phyloP scores from a whole-genome alignment of 139 green algal genomes.

The Raphidocelis subcapitata region DNA sequence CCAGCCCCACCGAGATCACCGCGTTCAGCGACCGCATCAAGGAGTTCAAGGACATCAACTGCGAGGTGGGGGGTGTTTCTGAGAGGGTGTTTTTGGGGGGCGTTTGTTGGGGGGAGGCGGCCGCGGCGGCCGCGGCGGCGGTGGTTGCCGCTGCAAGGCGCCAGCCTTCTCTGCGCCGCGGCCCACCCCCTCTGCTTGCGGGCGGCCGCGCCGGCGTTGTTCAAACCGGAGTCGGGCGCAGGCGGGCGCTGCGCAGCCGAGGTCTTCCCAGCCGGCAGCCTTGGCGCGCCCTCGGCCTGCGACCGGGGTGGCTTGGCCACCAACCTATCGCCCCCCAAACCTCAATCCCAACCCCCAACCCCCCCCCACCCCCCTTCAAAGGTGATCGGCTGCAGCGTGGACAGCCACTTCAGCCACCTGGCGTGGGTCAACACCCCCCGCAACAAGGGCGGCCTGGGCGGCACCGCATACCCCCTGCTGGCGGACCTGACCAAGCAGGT shows the following conservation, averaged over 20 bases:
- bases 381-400: conserved; percentile 84
- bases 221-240: too few species aligned
- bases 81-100: background rate
- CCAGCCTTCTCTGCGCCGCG: too few species aligned
- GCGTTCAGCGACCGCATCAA: conserved; percentile 92
- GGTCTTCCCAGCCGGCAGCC: too few species aligned
- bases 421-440: conserved; percentile 95
- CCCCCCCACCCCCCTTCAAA: conserved; percentile 17
- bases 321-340: background rate
- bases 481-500: conserved; percentile 93
- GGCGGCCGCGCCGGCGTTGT: too few species aligned
- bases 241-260: too few species aligned
- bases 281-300: too few species aligned
- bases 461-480: conserved; percentile 95
- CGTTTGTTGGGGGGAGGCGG: too few species aligned
- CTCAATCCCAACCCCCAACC: too few species aligned
- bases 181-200: too few species aligned
- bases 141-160: too few species aligned
- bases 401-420: conserved; percentile 97
- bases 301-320: background rate
- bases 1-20: conserved; percentile 93
- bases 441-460: conserved; percentile 90
- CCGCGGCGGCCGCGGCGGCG: too few species aligned
- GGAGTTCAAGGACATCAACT: conserved; percentile 90
- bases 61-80: conserved; percentile 53